phyloP scores from a whole-genome alignment of 164 flowering plant genomes.

The Liquidambar formosana region DNA sequence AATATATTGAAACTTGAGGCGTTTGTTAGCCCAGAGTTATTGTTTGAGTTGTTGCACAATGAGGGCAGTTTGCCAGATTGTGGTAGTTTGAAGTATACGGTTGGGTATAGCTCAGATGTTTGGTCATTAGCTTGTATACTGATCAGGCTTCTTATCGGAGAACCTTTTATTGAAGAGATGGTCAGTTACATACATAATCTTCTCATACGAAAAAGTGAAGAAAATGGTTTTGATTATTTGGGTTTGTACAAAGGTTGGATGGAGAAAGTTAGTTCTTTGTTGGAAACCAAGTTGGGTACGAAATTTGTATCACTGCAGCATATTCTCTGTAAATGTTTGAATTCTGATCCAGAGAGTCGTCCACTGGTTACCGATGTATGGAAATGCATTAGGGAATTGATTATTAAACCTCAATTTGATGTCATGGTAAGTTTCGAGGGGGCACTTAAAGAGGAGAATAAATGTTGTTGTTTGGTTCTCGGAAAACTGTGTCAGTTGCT shows the following conservation, averaged over 20 bases:
- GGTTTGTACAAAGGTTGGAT: slow-evolving; percentile 34
- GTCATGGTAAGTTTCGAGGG: slow-evolving; percentile 15
- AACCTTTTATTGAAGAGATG: slow-evolving; percentile 34
- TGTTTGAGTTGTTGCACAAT: slow-evolving; percentile 31
- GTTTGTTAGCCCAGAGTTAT: slow-evolving; percentile 72
- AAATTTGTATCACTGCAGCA: slow-evolving; percentile 31
- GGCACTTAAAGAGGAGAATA: slow-evolving; percentile 11
- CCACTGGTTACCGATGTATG: slow-evolving; percentile 58
- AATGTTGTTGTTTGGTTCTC: slow-evolving; percentile 42
- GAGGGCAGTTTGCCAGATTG: slow-evolving; percentile 27
- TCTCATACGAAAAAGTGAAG: slow-evolving; percentile 22
- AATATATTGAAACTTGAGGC: slow-evolving; percentile 25
- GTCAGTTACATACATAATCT: slow-evolving; percentile 16
- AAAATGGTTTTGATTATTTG: slow-evolving; percentile 21
- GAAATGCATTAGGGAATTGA: slow-evolving; percentile 58
- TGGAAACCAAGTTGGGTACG: slow-evolving; percentile 37
- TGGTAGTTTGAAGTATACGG: slow-evolving; percentile 22
- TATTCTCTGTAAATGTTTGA: slow-evolving; percentile 55
- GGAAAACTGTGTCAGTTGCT: slow-evolving; percentile 48
- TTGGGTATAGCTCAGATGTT: slow-evolving; percentile 63
- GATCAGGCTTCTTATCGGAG: slow-evolving; percentile 50
- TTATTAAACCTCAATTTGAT: slow-evolving; percentile 40
- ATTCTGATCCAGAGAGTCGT: slow-evolving; percentile 49
- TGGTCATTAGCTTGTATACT: slow-evolving; percentile 75
- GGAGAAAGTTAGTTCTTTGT: slow-evolving; percentile 37